Evolutionary conservation across 1,139 yeast species (phyloP), one percentile per base, ranked within the genome.

Genomic region (Tardiomyces digboiensis): DNA sequence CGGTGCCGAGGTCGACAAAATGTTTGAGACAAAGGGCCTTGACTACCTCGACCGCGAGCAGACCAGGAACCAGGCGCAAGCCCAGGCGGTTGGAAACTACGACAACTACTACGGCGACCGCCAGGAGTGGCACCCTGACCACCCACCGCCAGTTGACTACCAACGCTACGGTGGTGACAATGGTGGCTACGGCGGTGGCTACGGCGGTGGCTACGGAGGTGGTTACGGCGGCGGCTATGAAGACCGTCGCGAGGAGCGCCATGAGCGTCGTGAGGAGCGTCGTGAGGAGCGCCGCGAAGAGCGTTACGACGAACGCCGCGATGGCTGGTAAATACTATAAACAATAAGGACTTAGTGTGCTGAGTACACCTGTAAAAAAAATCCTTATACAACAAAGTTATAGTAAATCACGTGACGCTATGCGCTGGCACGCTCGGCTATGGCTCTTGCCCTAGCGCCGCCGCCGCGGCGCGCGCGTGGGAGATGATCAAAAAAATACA

Each of bases 141-240:
- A 23, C 21, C 22, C 36, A 12, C 41, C 41, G 19, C 41, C 41
- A 6, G 19, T 14, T 19, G 36, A 23, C 41, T 39, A 39, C 41
- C 36, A 39, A n/a, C 55, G 95, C 61, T 87, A 77, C 65, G 88
- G 94, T 33, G 72, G 80, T 36, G 73, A 77, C 21, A 57, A 65
- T 38, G 83, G 83, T 60, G 76, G 86, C 47, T 87, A 87, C 74
- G 26, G 26, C 26, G 7, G 12, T 22, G 26, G 26, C 26, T 12
- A 22, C 7, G 26, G 26, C 26, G 26, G 26, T 22, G 26, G 26
- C 26, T 22, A 22, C 26, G 26, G 26, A 8, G 26, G 26, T 22
- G 26, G 26, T 22, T 12, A 22, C 10, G 26, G 26, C 26, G 26
- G 26, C 12, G 26, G 26, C 26, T 22, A 22, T 12, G 26, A 22